phyloP scores from a whole-genome alignment of 2,329 filamentous ascomycete genomes.

The Verticillium zaregamsianum region DNA sequence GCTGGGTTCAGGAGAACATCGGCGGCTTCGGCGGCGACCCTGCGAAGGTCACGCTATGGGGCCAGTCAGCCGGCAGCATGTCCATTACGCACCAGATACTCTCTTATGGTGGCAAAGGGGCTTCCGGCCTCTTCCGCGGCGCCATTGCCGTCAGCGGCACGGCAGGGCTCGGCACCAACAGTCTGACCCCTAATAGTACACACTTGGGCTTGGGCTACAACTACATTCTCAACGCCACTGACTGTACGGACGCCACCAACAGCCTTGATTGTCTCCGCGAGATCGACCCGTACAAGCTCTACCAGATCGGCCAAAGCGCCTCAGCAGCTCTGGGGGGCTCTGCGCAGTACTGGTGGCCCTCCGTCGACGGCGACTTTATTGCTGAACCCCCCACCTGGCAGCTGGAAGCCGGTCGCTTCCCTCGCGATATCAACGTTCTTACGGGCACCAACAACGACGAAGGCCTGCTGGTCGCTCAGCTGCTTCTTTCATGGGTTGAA shows the following conservation, averaged over 20 bases:
- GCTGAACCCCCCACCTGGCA: not conserved
- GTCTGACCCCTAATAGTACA: not conserved
- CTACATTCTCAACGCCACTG: not conserved
- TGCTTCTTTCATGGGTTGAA: not conserved
- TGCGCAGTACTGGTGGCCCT: conserved; percentile 4
- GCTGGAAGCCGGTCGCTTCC: conserved; percentile 2
- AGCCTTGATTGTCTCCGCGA: conserved; percentile 5
- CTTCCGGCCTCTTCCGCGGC: not conserved
- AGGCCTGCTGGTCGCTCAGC: not conserved
- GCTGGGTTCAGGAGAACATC: conserved; percentile 54
- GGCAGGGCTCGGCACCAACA: conserved; percentile 1
- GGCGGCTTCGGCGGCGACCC: conserved; percentile 47
- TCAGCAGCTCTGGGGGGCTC: not conserved
- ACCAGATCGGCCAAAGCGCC: not conserved
- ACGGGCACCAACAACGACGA: conserved; percentile 7
- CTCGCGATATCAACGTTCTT: conserved; percentile 1
- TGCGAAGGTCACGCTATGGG: conserved; percentile 43
- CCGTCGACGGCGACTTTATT: conserved; percentile 6
- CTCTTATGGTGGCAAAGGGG: conserved; percentile 4
- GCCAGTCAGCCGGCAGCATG: conserved; percentile 36
- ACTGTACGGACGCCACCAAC: conserved; percentile 3
- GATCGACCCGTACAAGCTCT: not conserved
- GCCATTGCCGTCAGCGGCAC: conserved; percentile 5
- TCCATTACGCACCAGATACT: conserved; percentile 6
- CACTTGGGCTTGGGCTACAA: not conserved